A percentile compares a stretch with the other conserved stretches of the same genome.
These are phyloP conservation scores for Cryptosporidium parvum DNA, from an alignment of 169 alveolate genomes.

Conservation along the genomic window DNA sequence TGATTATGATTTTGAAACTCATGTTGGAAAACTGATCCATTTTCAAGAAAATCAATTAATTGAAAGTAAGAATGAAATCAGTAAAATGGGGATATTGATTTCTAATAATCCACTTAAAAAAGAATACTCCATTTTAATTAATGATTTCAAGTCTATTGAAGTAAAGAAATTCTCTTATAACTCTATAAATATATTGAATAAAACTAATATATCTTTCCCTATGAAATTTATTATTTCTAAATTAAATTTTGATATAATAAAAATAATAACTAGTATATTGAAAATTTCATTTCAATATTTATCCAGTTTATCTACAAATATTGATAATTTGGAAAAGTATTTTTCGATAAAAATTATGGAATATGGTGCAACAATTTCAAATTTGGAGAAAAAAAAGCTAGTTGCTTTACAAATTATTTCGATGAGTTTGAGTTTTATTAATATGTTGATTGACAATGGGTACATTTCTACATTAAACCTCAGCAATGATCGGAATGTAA, in stretches of 20 bases:
- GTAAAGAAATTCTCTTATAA: slow-evolving; percentile 9
- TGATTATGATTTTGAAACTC: slow-evolving; percentile 25
- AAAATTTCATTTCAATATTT: not conserved
- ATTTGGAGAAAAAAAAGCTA: slow-evolving; percentile 1
- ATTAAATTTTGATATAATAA: not conserved
- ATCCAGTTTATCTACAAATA: not conserved
- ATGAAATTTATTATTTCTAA: not conserved
- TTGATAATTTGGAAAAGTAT: slow-evolving; percentile 7
- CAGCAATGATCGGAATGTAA: not conserved
- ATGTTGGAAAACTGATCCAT: slow-evolving; percentile 6
- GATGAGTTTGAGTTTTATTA: slow-evolving; percentile 16
- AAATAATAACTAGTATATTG: not conserved
- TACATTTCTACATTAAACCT: slow-evolving; percentile 1
- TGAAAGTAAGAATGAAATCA: not conserved
- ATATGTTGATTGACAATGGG: not conserved
- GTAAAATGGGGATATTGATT: slow-evolving; percentile 16
- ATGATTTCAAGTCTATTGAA: slow-evolving; percentile 2
- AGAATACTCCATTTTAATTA: slow-evolving; percentile 1
- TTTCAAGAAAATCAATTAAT: slow-evolving; percentile 9
- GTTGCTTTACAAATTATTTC: slow-evolving; percentile 29
- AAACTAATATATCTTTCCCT: slow-evolving; percentile 17
- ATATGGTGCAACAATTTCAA: slow-evolving; percentile 1
- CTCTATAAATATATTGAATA: not conserved
- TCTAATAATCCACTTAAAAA: slow-evolving; percentile 39
- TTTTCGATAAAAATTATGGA: slow-evolving; percentile 13